Base-by-base conservation (phyloP, 805 yeast genomes). In the Metschnikowia picachoensis region DNA sequence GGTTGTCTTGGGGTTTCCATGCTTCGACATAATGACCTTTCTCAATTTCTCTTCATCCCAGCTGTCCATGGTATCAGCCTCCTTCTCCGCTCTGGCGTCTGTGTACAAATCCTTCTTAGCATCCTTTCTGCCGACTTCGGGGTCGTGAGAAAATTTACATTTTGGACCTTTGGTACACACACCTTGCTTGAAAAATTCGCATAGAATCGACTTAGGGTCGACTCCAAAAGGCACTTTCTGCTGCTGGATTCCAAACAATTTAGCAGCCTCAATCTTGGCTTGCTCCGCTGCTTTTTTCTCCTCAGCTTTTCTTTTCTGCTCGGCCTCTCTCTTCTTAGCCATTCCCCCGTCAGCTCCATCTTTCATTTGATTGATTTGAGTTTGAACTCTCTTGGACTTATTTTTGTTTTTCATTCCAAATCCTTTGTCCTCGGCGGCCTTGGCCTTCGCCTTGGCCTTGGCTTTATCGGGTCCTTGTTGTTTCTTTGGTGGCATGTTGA, bases 21-120 rank as follows among this genome's bases (percentile, higher is more conserved):
- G 97, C 70, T 94, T 94, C 44, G 97, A 89, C 53, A 77, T 47
- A 59, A 94, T 85, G 51, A 94, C 98, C 31, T 76, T 76, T 63
- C 95, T 79, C 64, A 94, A 80, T 72, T 91, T 94, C 60, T 84
- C 97, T 69, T 92, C 97, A 69, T 94, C 98, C 98, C 98, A 92
- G 38, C 76, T 77, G 58, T 90, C 97, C 97, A 92, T 90, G 5
- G 94, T 87, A 67, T 94, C 98, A 16, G 74, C 74, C 55, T 82
- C 85, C 63, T 86, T 84, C 47, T 73, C 78, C 9, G 67, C 76
- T 65, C 97, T 81, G 33, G 83, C 89, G 70, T 94, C 99, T 10
- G 94, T 82, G 70, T 94, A 94, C 59, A 92, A 76, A 70, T 94
- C 97, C 68, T 77, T 90, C 82, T 94, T 94, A 41, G 78, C 87